Evolutionary conservation across 306 rosid genomes (phyloP).

Genomic region (Trifolium repens): DNA sequence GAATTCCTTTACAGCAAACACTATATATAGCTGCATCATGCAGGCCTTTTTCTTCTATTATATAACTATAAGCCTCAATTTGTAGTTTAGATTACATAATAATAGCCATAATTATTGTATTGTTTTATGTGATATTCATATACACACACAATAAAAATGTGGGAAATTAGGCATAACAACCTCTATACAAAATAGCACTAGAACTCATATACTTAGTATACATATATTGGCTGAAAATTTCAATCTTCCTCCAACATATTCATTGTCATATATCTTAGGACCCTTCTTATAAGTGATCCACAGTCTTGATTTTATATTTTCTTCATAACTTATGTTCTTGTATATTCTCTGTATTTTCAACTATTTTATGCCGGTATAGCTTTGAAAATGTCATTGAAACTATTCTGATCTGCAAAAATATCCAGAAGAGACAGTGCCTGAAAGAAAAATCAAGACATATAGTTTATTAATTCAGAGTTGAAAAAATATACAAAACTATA

Average conservation of each 20-base stretch:
- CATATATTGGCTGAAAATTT: constrained; percentile 34
- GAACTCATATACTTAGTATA: constrained; percentile 25
- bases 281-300: constrained; percentile 14
- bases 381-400: constrained; percentile 47
- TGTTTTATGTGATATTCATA: constrained; percentile 30
- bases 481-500: background rate
- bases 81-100: constrained; percentile 27
- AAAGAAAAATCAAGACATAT: constrained; percentile 11
- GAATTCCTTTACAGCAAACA: too few species aligned
- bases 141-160: constrained; percentile 30
- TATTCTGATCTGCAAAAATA: constrained; percentile 71
- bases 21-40: background rate
- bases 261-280: constrained; percentile 14
- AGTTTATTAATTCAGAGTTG: constrained; percentile 38
- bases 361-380: constrained; percentile 46
- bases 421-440: constrained; percentile 94
- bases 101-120: constrained; percentile 26
- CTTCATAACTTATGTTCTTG: constrained; percentile 23
- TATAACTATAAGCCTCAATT: background rate
- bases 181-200: constrained; percentile 41
- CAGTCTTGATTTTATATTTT: constrained; percentile 21
- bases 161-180: constrained; percentile 44
- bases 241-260: constrained; percentile 31
- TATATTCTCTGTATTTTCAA: constrained; percentile 34
- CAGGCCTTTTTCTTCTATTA: background rate